Evolutionary conservation across 2,329 filamentous ascomycete species (phyloP).

Genomic region (Ophiostoma novo-ulmi): DNA sequence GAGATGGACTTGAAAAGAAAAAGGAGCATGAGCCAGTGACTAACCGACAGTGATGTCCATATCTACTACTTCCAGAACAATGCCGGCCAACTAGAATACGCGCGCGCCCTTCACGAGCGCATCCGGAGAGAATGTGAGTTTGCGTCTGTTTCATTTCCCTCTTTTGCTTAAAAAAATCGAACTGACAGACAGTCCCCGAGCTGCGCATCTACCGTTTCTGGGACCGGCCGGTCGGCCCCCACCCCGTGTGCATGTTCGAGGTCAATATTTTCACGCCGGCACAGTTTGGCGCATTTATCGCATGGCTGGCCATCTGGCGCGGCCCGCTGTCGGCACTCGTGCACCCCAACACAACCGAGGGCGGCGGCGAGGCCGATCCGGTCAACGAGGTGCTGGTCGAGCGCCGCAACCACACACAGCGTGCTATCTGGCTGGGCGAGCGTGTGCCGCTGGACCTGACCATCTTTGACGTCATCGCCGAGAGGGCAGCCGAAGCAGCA

Average conservation of each 20-base stretch:
- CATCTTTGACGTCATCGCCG: slow-evolving; percentile 40
- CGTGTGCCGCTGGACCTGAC: slow-evolving; percentile 55
- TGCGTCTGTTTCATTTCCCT: not conserved
- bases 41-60: slow-evolving; percentile 61
- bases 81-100: slow-evolving; percentile 59
- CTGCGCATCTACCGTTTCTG: slow-evolving; percentile 74
- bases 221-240: slow-evolving; percentile 73
- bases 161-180: not conserved
- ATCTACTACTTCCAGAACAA: slow-evolving; percentile 73
- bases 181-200: slow-evolving; percentile 61
- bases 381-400: slow-evolving; percentile 33
- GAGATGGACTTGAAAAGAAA: not conserved
- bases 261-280: slow-evolving; percentile 80
- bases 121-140: slow-evolving; percentile 70
- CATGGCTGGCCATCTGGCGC: slow-evolving; percentile 77
- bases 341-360: slow-evolving; percentile 71
- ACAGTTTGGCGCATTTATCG: slow-evolving; percentile 83
- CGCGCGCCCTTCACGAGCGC: slow-evolving; percentile 67
- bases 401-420: slow-evolving; percentile 57
- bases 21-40: not conserved
- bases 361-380: slow-evolving; percentile 29
- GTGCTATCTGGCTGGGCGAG: slow-evolving; percentile 71
- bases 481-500: slow-evolving; percentile 14
- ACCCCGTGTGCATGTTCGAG: slow-evolving; percentile 85
- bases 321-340: slow-evolving; percentile 73